These are phyloP conservation scores for Glycine tomentella DNA, from an alignment of 306 rosid genomes.

Conservation along the genomic window DNA sequence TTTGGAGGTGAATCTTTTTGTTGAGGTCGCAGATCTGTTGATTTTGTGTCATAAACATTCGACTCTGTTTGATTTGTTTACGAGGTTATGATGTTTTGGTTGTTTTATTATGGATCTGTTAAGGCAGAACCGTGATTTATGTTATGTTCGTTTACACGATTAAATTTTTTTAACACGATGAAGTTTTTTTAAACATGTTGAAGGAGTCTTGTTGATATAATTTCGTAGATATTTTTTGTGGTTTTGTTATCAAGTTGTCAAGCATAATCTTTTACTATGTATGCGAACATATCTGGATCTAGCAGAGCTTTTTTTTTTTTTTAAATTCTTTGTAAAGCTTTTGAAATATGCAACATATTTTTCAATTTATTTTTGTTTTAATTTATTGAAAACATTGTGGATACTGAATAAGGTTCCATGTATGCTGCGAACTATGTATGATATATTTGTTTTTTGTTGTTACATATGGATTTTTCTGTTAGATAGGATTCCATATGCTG, in stretches of 20 bases:
- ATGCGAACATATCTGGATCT: not conserved
- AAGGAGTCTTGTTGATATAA: too few relatives aligned
- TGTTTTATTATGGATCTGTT: conserved; percentile 3
- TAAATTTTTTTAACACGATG: too few relatives aligned
- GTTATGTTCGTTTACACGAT: not conserved
- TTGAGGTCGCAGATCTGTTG: not conserved
- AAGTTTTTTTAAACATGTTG: too few relatives aligned
- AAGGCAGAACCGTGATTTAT: not conserved
- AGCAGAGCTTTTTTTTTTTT: too few relatives aligned
- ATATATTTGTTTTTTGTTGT: too few relatives aligned
- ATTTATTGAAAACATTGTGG: too few relatives aligned
- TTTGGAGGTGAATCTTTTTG: not conserved
- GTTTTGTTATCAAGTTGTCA: too few relatives aligned
- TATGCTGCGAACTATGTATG: too few relatives aligned
- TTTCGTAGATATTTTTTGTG: not conserved
- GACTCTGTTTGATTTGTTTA: not conserved
- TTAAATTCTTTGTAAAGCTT: not conserved
- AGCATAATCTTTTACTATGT: not conserved
- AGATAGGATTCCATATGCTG: too few relatives aligned
- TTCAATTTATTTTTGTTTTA: too few relatives aligned
- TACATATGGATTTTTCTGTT: not conserved
- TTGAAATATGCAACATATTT: not conserved
- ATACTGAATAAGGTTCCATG: too few relatives aligned
- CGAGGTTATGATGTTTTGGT: not conserved
- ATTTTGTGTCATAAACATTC: not conserved